These are phyloP conservation scores for Lachancea cidri DNA, from an alignment of 805 yeast genomes.

Conservation along the genomic window DNA sequence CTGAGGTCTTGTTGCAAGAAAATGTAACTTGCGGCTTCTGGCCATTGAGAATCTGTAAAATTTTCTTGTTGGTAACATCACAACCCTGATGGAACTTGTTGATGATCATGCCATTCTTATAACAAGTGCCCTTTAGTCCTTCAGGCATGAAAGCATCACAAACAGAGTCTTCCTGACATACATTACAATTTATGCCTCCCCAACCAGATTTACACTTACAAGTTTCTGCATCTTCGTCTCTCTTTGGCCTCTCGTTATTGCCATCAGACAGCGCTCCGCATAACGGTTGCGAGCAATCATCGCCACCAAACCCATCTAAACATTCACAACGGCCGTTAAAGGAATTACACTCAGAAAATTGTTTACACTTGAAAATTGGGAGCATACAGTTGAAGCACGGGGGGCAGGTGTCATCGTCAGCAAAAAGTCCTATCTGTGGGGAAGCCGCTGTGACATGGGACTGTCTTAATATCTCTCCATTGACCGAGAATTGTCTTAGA, in stretches of 20 bases:
- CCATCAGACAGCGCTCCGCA: conserved; percentile 74
- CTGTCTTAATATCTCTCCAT: background rate
- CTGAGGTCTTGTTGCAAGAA: conserved; percentile 66
- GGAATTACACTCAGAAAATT: conserved; percentile 82
- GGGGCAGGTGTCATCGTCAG: conserved; percentile 51
- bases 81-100: conserved; percentile 85
- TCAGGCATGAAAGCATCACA: conserved; percentile 90
- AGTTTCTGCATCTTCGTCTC: conserved; percentile 42
- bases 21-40: conserved; percentile 88
- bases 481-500: background rate
- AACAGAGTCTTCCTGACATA: conserved; percentile 66
- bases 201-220: conserved; percentile 85
- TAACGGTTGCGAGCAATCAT: conserved; percentile 80
- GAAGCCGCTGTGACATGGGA: background rate
- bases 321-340: conserved; percentile 92
- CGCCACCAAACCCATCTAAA: conserved; percentile 88
- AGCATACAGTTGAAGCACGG: conserved; percentile 94
- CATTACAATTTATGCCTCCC: conserved; percentile 90
- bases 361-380: conserved; percentile 85
- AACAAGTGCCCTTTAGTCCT: conserved; percentile 81
- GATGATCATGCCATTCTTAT: conserved; percentile 76
- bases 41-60: conserved; percentile 73
- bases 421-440: background rate
- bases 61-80: conserved; percentile 86
- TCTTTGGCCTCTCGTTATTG: conserved; percentile 51